Evolutionary conservation across 208 protist genomes (phyloP), one percentile per base, ranked within the genome.

Genomic region (Acanthamoeba quina): DNA sequence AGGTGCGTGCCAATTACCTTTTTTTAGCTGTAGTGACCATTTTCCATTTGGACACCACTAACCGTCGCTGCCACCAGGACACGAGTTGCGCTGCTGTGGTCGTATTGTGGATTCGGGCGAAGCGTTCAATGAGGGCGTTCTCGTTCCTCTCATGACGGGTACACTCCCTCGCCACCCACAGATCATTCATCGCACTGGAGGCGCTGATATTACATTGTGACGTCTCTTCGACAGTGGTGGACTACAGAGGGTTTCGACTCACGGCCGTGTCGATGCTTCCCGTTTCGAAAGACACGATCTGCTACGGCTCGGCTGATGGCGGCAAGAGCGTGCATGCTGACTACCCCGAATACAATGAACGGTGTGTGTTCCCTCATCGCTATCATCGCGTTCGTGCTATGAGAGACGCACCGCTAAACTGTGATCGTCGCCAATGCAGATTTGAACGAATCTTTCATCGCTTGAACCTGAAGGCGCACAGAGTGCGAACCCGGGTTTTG

Each of bases 201-300:
- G 19, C 3, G 11, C 10, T 24, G 56, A 15, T 60, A 24, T 60
- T 10, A 15, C 11, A n/a, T n/a, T n/a, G n/a, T n/a, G n/a, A n/a
- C n/a, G n/a, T n/a, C n/a, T n/a, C 31, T 4, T 37, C 64, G 64
- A 34, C 88, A 54, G 70, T 93, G 62, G 90, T 93, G 54, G 90
- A 93, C 54, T 93, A 93, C 47, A 44, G 90, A 60, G 90, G 90
- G 17, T 93, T 93, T n/a, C 41, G 90, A 29, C 34, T 93, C n/a
- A 60, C 52, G 37, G 90, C 90, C 47, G 72, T 93, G 11, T 93
- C 90, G 49, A 82, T 93, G 68, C 72, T 93, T 1, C 90, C 90
- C n/a, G 70, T 93, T 9, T 83, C 64, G 15, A 49, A 83, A 4
- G 47, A 54, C 37, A 93, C 90, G 34, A 93, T 93, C 29, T 93